Evolutionary conservation across 2,329 filamentous ascomycete species (phyloP).

Genomic region (Fusarium torreyae): DNA sequence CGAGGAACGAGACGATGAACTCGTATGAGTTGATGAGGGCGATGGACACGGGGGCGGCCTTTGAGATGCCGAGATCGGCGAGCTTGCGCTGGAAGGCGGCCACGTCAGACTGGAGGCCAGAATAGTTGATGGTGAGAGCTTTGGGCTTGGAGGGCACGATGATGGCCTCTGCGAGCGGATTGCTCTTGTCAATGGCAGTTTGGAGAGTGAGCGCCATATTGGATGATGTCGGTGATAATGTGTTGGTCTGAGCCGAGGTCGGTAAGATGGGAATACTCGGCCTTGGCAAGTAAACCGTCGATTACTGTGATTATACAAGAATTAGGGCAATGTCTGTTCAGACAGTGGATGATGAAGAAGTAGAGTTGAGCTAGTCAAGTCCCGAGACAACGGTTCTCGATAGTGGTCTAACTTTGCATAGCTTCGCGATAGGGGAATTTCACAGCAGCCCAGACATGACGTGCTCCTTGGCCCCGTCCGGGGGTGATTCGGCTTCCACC

Average conservation of each 20-base stretch:
- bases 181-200: conserved; percentile 63
- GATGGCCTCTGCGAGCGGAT: conserved; percentile 69
- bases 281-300: conserved; percentile 12
- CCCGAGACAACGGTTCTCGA: conserved; percentile 1
- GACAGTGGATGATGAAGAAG: conserved; percentile 1
- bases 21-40: conserved; percentile 88
- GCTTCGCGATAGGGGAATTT: conserved; percentile 22
- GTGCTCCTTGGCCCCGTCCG: conserved; percentile 42
- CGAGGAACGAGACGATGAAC: conserved; percentile 89
- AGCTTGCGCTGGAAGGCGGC: conserved; percentile 82
- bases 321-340: neutral
- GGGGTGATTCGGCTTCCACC: conserved; percentile 45
- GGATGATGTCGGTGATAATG: neutral
- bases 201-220: conserved; percentile 64
- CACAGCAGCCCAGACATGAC: conserved; percentile 40
- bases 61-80: conserved; percentile 79
- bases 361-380: conserved; percentile 10
- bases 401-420: conserved; percentile 11
- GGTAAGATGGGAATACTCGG: neutral
- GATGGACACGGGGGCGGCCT: conserved; percentile 82
- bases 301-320: neutral
- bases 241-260: neutral
- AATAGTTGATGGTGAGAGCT: conserved; percentile 78
- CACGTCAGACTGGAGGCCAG: conserved; percentile 76
- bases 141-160: conserved; percentile 78